Evolutionary conservation across 129 eudicot genomes (phyloP).

Genomic region (Flaveria robusta): DNA sequence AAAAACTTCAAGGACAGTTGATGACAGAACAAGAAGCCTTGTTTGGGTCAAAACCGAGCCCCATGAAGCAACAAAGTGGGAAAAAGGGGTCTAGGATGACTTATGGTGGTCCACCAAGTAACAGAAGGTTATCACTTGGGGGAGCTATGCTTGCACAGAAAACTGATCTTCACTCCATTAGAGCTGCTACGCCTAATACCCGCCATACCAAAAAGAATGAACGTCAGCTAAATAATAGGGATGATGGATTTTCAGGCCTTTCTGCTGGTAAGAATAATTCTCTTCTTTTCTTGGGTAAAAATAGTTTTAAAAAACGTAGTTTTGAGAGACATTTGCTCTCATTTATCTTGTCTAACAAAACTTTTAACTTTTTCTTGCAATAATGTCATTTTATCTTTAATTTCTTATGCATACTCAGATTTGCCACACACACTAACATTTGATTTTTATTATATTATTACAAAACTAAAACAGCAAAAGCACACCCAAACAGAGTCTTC

Average conservation of each 20-base stretch:
- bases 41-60: slow-evolving; percentile 97
- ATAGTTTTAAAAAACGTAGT: no score
- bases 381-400: background rate
- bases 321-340: no score
- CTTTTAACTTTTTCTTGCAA: background rate
- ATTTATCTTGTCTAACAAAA: no score
- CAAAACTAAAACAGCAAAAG: no score
- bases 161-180: slow-evolving; percentile 47
- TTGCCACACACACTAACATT: no score
- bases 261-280: slow-evolving; percentile 49
- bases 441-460: no score
- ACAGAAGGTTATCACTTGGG: slow-evolving; percentile 79
- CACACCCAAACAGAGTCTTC: no score
- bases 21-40: slow-evolving; percentile 86
- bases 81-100: slow-evolving; percentile 78
- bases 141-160: slow-evolving; percentile 78
- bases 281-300: no score
- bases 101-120: slow-evolving; percentile 66
- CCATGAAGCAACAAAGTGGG: slow-evolving; percentile 68
- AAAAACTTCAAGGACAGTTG: slow-evolving; percentile 90
- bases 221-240: slow-evolving; percentile 33
- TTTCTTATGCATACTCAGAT: no score
- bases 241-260: slow-evolving; percentile 54
- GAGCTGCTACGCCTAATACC: slow-evolving; percentile 76
- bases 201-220: slow-evolving; percentile 64